Base-by-base conservation (phyloP, 306 rosid species). In the Ceratonia siliqua region DNA sequence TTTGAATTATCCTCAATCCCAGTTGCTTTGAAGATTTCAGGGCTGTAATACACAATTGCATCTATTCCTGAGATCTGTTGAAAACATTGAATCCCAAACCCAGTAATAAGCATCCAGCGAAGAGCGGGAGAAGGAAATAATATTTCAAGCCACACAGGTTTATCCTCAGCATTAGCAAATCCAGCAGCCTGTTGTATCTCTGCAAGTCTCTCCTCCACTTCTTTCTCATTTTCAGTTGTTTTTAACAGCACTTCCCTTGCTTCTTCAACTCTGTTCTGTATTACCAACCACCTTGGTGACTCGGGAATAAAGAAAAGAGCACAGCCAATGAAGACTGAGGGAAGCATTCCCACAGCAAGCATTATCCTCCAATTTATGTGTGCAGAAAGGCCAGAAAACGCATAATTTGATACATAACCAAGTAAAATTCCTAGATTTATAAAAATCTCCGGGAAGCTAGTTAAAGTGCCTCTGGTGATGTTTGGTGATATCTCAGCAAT, bases 41-140 rank as follows among this genome's bases (percentile, higher is more conserved):
- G 98, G 59, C 96, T 94, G 83, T 94, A 94, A 48, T 94, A 94
- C n/a, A 94, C 98, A 42, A 90, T 89, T 3, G 98, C 98, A 55
- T 94, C 98, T 36, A 91, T 89, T 68, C 98, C 97, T n/a, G 98
- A 89, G 58, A 94, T 85, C 86, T 94, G 98, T 84, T 94, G 98
- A 75, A 94, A 91, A 80, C 97, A 91, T 22, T 94, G 98, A 76
- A 91, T 91, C 62, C 98, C 98, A 30, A 88, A 66, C 9, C 98
- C 98, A 4, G 98, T 89, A 46, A 94, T 73, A 50, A 94, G 85
- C 98, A 94, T 94, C 65, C 90, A 71, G 52, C 83, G 79, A 70
- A 89, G 83, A 1, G 97, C 78, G 4, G 97, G 96, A 79, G 97
- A 79, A 39, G 98, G 98, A 56, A 54, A 86, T 64, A 91, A 50